Evolutionary conservation across 2,329 filamentous ascomycete species (phyloP).

Genomic region (Shiraia sp.): DNA sequence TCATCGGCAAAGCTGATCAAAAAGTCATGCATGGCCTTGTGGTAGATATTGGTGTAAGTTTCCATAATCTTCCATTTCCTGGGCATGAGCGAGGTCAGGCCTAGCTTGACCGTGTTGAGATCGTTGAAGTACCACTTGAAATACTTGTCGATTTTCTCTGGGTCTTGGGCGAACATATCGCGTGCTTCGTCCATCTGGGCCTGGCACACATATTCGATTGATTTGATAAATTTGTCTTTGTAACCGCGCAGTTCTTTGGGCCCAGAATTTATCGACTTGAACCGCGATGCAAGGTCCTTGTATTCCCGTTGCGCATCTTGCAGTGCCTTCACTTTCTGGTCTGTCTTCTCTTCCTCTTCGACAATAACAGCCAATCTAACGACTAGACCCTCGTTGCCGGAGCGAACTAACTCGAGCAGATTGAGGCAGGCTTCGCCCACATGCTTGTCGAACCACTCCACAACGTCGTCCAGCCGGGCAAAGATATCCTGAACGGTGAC

Average conservation of each 20-base stretch:
- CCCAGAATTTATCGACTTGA: slow-evolving; percentile 93
- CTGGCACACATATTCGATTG: slow-evolving; percentile 73
- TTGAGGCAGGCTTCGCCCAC: slow-evolving; percentile 87
- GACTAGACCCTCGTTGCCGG: slow-evolving; percentile 85
- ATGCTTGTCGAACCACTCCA: slow-evolving; percentile 96
- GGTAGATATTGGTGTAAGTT: slow-evolving; percentile 89
- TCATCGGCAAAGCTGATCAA: slow-evolving; percentile 82
- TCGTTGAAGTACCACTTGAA: slow-evolving; percentile 99
- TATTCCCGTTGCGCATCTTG: slow-evolving; percentile 96
- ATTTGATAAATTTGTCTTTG: slow-evolving; percentile 90
- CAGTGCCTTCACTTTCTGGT: slow-evolving; percentile 85
- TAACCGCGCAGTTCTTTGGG: slow-evolving; percentile 92
- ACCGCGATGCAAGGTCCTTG: slow-evolving; percentile 87
- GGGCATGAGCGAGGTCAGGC: slow-evolving; percentile 89
- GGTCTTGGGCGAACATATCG: slow-evolving; percentile 80
- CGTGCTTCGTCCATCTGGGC: slow-evolving; percentile 73
- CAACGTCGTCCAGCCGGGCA: slow-evolving; percentile 77
- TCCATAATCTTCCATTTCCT: slow-evolving; percentile 96
- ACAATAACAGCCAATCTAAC: slow-evolving; percentile 91
- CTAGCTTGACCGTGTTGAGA: slow-evolving; percentile 88
- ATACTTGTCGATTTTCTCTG: slow-evolving; percentile 79
- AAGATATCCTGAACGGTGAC: slow-evolving; percentile 90
- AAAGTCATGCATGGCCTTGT: slow-evolving; percentile 94
- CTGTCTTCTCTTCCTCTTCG: slow-evolving; percentile 94
- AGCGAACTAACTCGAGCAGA: slow-evolving; percentile 82